These are phyloP conservation scores for Cordyceps farinosa DNA, from an alignment of 2,329 filamentous ascomycete species.

Conservation along the genomic window DNA sequence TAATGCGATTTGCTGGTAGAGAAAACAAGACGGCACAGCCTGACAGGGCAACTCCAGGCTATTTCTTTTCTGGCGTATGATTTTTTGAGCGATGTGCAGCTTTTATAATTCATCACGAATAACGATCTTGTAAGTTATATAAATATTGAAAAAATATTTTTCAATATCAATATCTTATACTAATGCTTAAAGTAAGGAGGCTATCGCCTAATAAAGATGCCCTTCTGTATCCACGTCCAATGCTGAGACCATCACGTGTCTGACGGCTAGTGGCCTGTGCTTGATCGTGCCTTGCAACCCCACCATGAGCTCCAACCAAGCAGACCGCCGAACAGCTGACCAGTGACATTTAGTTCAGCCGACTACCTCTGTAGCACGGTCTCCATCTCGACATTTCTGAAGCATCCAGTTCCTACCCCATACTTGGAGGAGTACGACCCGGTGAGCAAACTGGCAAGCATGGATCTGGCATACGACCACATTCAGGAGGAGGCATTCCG, in stretches of 20 bases:
- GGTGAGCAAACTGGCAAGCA: slow-evolving; percentile 35
- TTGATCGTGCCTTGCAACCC: slow-evolving; percentile 12
- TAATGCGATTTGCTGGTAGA: too few relatives aligned
- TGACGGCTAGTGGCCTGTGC: slow-evolving; percentile 5
- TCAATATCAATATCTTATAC: too few relatives aligned
- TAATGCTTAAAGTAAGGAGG: too few relatives aligned
- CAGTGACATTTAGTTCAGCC: background rate
- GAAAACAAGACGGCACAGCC: too few relatives aligned
- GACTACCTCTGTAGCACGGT: background rate
- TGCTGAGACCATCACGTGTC: slow-evolving; percentile 4
- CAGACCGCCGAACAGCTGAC: slow-evolving; percentile 1
- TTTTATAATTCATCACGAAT: too few relatives aligned
- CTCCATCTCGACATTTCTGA: background rate
- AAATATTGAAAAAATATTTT: too few relatives aligned
- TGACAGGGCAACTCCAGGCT: too few relatives aligned
- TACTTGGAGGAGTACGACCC: background rate
- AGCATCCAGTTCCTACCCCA: background rate
- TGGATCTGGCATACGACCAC: slow-evolving; percentile 98
- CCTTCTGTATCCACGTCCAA: background rate
- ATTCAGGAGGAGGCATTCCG: slow-evolving; percentile 79
- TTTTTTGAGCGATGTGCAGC: too few relatives aligned
- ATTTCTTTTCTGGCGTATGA: too few relatives aligned
- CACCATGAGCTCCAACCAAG: slow-evolving; percentile 7
- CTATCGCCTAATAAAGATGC: too few relatives aligned
- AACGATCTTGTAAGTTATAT: too few relatives aligned